phyloP scores from a whole-genome alignment of 192 early-diverging fungal species.

The Podila epicladia region DNA sequence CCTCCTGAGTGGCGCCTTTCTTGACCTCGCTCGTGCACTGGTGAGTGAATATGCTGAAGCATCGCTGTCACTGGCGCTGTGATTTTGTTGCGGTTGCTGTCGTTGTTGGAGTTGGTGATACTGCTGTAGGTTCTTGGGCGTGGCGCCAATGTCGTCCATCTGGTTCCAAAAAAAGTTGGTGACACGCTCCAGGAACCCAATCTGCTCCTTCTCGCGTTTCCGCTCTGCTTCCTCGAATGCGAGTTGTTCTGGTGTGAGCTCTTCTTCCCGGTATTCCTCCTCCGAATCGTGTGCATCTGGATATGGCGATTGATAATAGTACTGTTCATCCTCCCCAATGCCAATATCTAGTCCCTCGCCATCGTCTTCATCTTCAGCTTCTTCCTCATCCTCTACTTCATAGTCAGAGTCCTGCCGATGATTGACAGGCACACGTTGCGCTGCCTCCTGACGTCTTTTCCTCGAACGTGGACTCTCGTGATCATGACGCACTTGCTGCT shows the following conservation, averaged over 20 bases:
- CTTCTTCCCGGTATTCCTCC: background rate
- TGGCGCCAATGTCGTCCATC: conserved; percentile 31
- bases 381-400: background rate
- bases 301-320: background rate
- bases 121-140: background rate
- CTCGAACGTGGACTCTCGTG: conserved; percentile 5
- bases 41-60: background rate
- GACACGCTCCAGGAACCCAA: conserved; percentile 32
- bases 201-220: conserved; percentile 19
- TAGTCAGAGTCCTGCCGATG: background rate
- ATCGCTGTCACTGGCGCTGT: background rate
- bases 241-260: conserved; percentile 1
- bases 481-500: background rate
- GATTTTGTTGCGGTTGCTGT: background rate
- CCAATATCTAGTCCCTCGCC: conserved; percentile 28
- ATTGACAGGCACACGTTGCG: background rate
- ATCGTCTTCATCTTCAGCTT: background rate
- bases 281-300: background rate
- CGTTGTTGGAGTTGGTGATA: background rate
- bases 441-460: conserved; percentile 1
- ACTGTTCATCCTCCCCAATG: conserved; percentile 16
- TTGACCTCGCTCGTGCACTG: background rate
- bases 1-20: background rate
- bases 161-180: conserved; percentile 22
- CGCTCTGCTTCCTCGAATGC: conserved; percentile 11